These are phyloP conservation scores for Porcisia deanei DNA, from an alignment of 208 protist genomes.

Conservation along the genomic window DNA sequence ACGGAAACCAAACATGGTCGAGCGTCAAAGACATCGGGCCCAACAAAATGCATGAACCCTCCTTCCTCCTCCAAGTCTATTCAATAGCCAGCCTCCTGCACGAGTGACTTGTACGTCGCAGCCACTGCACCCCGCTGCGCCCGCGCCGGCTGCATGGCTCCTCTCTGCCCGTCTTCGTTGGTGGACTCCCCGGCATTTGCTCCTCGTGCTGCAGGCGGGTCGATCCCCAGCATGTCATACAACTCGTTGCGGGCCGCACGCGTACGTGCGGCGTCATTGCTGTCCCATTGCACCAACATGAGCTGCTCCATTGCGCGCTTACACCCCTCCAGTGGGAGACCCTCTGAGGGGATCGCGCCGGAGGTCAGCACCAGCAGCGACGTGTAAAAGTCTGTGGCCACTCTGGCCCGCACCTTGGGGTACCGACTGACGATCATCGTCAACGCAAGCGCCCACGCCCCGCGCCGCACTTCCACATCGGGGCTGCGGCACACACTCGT, in stretches of 20 bases:
- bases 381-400: conserved; percentile 88
- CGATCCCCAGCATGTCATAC: conserved; percentile 74
- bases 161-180: conserved; percentile 21
- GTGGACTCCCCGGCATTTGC: not conserved
- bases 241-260: conserved; percentile 74
- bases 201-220: conserved; percentile 25
- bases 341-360: not conserved
- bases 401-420: conserved; percentile 88
- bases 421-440: conserved; percentile 90
- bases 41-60: not conserved
- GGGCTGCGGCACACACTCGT: conserved; percentile 66
- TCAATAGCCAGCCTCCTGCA: conserved; percentile 86
- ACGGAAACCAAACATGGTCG: too few species aligned
- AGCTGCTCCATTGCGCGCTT: conserved; percentile 64
- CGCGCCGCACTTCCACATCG: conserved; percentile 43
- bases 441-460: conserved; percentile 71
- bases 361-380: conserved; percentile 75
- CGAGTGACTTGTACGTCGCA: conserved; percentile 73
- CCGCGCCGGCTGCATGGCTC: conserved; percentile 4
- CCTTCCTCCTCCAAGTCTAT: not conserved
- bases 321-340: conserved; percentile 32
- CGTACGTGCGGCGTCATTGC: conserved; percentile 53
- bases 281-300: conserved; percentile 77
- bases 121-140: conserved; percentile 45
- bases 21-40: not conserved